Conservation (phyloP, 1,139 yeast species). For the Hansenula lynferdii region DNA sequence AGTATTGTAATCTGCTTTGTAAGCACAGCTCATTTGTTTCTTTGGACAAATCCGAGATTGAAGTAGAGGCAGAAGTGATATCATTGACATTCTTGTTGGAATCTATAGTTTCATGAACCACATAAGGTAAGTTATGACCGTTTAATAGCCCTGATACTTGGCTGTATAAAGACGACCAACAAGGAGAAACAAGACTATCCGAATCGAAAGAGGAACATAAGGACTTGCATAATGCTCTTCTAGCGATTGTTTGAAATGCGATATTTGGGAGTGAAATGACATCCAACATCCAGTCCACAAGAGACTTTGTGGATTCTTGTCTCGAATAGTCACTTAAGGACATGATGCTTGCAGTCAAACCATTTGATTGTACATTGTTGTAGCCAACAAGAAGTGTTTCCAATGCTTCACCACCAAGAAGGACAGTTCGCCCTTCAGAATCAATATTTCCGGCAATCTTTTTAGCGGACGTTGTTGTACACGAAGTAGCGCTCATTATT, state of each 20-base stretch:
- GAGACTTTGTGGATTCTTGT: conserved; percentile 38
- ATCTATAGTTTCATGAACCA: conserved; percentile 26
- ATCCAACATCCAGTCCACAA: conserved; percentile 47
- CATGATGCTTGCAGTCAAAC: conserved; percentile 52
- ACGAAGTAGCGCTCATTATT: conserved; percentile 33
- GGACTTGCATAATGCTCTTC: conserved; percentile 26
- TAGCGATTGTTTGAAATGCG: conserved; percentile 29
- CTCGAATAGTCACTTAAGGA: conserved; percentile 43
- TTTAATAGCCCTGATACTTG: conserved; percentile 24
- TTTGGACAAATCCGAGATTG: conserved; percentile 6
- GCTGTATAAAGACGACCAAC: conserved; percentile 22
- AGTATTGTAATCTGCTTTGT: conserved; percentile 45
- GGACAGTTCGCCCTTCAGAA: conserved; percentile 31
- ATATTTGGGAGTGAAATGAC: conserved; percentile 32
- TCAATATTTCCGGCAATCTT: conserved; percentile 27
- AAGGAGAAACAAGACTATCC: conserved; percentile 12
- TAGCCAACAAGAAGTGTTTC: conserved; percentile 26
- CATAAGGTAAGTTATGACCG: conserved; percentile 2
- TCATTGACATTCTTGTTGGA: conserved; percentile 25
- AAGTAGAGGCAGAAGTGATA: conserved; percentile 15
- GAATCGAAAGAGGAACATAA: conserved; percentile 14
- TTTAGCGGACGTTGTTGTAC: conserved; percentile 5
- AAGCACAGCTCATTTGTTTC: conserved; percentile 26
- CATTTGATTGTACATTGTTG: conserved; percentile 38
- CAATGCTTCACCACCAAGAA: conserved; percentile 19